A percentile compares a stretch with the other conserved stretches of the same genome.
These are phyloP conservation scores for Hypomyces perniciosus DNA, from an alignment of 2,329 filamentous ascomycete genomes.

Conservation along the genomic window DNA sequence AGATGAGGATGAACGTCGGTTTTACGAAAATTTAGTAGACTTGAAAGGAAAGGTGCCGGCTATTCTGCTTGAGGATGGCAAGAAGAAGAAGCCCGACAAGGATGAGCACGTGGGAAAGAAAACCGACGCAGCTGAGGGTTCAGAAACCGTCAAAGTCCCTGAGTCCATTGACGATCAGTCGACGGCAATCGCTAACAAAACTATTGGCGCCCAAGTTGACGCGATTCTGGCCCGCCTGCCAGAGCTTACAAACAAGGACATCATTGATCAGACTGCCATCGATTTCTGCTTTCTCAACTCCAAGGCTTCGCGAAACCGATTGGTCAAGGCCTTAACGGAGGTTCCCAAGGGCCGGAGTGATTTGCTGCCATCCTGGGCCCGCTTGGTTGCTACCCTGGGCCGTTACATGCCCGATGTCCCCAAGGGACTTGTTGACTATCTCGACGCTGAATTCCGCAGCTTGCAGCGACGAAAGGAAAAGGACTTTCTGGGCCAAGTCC, in stretches of 20 bases:
- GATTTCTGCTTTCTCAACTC: constrained; percentile 99
- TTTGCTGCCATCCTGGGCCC: constrained; percentile 83
- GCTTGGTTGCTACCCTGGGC: constrained; percentile 85
- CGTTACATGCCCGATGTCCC: constrained; percentile 94
- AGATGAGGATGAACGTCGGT: constrained; percentile 94
- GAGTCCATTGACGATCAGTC: constrained; percentile 72
- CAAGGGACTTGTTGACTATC: constrained; percentile 81
- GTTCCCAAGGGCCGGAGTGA: constrained; percentile 92
- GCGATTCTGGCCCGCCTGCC: constrained; percentile 81
- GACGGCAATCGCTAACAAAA: constrained; percentile 94
- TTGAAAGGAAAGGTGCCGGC: constrained; percentile 92
- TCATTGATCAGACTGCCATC: constrained; percentile 84
- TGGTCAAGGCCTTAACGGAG: constrained; percentile 89
- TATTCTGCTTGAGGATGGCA: constrained; percentile 86
- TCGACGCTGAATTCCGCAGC: constrained; percentile 95
- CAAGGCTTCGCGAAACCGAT: constrained; percentile 89
- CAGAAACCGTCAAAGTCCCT: constrained; percentile 44
- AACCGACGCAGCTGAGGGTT: constrained; percentile 46
- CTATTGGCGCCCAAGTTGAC: constrained; percentile 94
- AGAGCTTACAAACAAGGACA: constrained; percentile 84
- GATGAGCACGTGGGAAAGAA: constrained; percentile 83
- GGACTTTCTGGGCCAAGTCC: constrained; percentile 90
- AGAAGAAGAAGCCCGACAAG: constrained; percentile 71
- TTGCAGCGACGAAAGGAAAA: constrained; percentile 95
- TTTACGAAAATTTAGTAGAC: constrained; percentile 95